A percentile compares a stretch with the other conserved stretches of the same genome.
Conservation (phyloP, 305 asterid species). For the Solanum hybrid region DNA sequence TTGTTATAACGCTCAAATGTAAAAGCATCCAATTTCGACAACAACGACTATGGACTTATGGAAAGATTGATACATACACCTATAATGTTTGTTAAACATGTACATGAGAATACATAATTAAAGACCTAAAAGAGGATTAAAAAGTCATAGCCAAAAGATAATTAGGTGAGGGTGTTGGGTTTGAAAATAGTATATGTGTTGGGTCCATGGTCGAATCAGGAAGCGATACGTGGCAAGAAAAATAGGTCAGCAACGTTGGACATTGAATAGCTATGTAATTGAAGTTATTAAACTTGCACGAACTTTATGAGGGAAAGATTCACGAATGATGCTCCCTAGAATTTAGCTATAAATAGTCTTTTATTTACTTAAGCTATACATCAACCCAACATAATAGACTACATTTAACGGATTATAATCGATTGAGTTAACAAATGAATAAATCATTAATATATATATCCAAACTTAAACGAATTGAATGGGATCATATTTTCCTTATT, state of each 20-base stretch:
- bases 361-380: background rate
- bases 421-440: background rate
- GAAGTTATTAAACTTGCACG: background rate
- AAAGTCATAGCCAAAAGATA: background rate
- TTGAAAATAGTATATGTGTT: background rate
- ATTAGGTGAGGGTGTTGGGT: background rate
- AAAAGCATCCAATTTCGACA: background rate
- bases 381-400: background rate
- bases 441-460: background rate
- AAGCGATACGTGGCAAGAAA: too few relatives aligned
- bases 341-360: background rate
- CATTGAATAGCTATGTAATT: background rate
- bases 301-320: background rate
- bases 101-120: background rate
- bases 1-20: background rate
- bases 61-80: background rate
- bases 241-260: too few relatives aligned
- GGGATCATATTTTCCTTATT: accelerated
- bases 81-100: background rate
- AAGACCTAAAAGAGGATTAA: background rate
- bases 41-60: background rate
- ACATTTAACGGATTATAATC: accelerated
- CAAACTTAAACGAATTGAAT: background rate
- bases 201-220: too few relatives aligned
- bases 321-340: background rate